Base-by-base conservation (phyloP, 176 grass and related monocot genomes). In the Chloris gayana region DNA sequence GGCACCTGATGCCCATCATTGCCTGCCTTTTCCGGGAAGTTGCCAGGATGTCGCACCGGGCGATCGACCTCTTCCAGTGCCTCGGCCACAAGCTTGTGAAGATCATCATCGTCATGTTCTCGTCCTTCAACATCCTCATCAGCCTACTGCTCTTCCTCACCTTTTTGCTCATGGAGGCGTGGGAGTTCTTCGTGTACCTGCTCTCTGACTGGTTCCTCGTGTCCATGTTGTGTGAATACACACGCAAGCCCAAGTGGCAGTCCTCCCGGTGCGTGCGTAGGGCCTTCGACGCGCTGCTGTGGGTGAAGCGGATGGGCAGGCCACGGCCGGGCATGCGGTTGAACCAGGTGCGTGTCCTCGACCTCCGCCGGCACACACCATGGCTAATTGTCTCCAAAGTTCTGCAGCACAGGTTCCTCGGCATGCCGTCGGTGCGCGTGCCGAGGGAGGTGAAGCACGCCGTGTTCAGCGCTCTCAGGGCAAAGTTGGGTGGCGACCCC, bases 101-200 rank as follows among this genome's bases (percentile, higher is more conserved):
- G 42, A 47, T 41, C 6, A 37, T 67, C 29, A 26, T 22, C 63
- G 18, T 54, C 30, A 18, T 25, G 21, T 79, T 67, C 63, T 37
- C 45, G 2, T 67, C 77, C 29, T 56, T 54, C 46, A 54, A 68
- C 22, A 50, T 68, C 77, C 42, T 79, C 29, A 31, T 79, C 1
- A 56, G 45, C 77, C 42, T 68, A 13, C 32, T 79, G 13, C 63
- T 79, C 30, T 18, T 79, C 22, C 42, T 79, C 46, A 68, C 77
- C 31, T 53, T 54, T n/a, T 8, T 79, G 22, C 21, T 68, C 62
- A 68, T 79, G 31, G 77, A 79, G 46, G 63, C 64, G 4, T 68
- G 63, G 63, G 63, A 79, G 63, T 54, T 79, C 76, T 29, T 54
- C 18, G 63, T 67, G 19, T 67, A 39, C 77, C 17, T 79, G 22